Evolutionary conservation across 2,329 filamentous ascomycete species (phyloP).

Genomic region (Myriosclerotinia scirpicola): DNA sequence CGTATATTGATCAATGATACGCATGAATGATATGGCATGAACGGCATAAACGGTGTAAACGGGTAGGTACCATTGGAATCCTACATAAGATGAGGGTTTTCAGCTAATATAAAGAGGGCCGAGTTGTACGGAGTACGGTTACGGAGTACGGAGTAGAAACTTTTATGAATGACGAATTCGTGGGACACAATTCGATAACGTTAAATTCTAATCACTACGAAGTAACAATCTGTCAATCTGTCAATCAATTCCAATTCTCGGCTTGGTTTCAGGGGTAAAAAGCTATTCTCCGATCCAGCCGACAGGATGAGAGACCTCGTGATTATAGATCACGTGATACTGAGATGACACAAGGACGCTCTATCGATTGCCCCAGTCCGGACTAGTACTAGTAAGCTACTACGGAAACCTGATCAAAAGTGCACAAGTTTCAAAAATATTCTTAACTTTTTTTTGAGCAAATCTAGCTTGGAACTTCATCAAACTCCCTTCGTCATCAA

Average conservation of each 20-base stretch:
- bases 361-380: not conserved
- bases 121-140: slow-evolving; percentile 6
- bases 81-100: slow-evolving; percentile 14
- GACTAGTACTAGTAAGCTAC: not conserved
- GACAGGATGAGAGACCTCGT: not conserved
- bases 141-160: not conserved
- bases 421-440: slow-evolving; percentile 20
- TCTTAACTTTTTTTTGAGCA: slow-evolving; percentile 26
- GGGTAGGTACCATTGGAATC: slow-evolving; percentile 7
- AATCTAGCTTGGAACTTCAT: slow-evolving; percentile 17
- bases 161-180: slow-evolving; percentile 20
- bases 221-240: slow-evolving; percentile 1
- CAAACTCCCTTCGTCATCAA: slow-evolving; percentile 28
- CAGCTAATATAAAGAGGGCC: slow-evolving; percentile 10
- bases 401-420: slow-evolving; percentile 15
- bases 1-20: slow-evolving; percentile 15
- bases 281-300: not conserved
- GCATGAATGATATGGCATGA: slow-evolving; percentile 15
- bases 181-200: slow-evolving; percentile 20
- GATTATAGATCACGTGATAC: rapidly evolving
- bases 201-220: slow-evolving; percentile 15
- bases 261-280: slow-evolving; percentile 21
- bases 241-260: slow-evolving; percentile 18
- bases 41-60: not conserved
- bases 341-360: rapidly evolving